A percentile compares a stretch with the other conserved stretches of the same genome.
Evolutionary conservation across 1,284 basidiomycete genomes (phyloP).

Genomic region (Puccinia polysora): DNA sequence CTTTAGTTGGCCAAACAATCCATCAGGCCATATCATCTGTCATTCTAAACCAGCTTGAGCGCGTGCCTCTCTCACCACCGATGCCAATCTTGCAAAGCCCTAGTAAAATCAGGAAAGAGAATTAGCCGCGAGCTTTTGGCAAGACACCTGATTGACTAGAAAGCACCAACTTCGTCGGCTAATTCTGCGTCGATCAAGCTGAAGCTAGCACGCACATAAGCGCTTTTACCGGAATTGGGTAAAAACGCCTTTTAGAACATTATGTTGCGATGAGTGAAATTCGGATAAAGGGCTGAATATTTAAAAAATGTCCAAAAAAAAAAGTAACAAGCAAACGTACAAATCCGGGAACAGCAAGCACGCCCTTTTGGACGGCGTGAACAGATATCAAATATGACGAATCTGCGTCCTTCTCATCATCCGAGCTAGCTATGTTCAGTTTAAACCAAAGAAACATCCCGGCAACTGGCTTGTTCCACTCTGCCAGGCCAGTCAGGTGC

Average conservation of each 20-base stretch:
- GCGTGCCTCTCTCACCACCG: conserved; percentile 59
- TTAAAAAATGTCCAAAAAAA: neutral
- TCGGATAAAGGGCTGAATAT: neutral
- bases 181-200: conserved; percentile 66
- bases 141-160: neutral
- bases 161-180: conserved; percentile 60
- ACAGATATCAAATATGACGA: conserved; percentile 71
- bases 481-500: conserved; percentile 69
- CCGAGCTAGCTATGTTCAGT: conserved; percentile 45
- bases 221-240: conserved; percentile 64
- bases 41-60: conserved; percentile 29
- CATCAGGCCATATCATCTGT: too few species aligned
- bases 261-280: neutral
- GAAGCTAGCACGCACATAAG: conserved; percentile 75
- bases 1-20: too few species aligned
- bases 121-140: neutral
- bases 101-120: neutral
- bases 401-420: conserved; percentile 59
- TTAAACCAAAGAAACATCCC: conserved; percentile 58
- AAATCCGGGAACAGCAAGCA: conserved; percentile 71
- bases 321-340: conserved; percentile 53
- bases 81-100: conserved; percentile 66
- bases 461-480: conserved; percentile 78
- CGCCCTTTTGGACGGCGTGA: conserved; percentile 72
- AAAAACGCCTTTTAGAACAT: conserved; percentile 58